A percentile compares a stretch with the other conserved stretches of the same genome.
These are phyloP conservation scores for Pseudocohnilembus persalinus DNA, from an alignment of 169 alveolate genomes.

Conservation along the genomic window DNA sequence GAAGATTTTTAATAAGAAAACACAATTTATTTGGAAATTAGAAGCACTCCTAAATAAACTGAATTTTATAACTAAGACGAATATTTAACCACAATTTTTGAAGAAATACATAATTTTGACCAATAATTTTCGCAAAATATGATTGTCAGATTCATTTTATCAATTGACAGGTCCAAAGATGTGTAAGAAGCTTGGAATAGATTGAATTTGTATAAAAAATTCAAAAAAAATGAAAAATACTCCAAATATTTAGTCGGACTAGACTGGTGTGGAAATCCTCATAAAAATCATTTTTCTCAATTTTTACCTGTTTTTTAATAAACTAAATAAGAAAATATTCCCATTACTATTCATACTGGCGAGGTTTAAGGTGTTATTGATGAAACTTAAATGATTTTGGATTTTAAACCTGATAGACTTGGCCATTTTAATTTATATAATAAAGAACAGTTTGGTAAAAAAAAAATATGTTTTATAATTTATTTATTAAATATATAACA, in stretches of 20 bases:
- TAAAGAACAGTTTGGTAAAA: slow-evolving; percentile 6
- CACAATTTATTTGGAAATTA: slow-evolving; percentile 63
- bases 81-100: slow-evolving; percentile 53
- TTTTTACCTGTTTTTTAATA: slow-evolving; percentile 29
- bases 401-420: slow-evolving; percentile 68
- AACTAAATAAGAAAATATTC: slow-evolving; percentile 49
- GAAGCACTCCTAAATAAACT: slow-evolving; percentile 73
- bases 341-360: slow-evolving; percentile 56
- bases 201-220: slow-evolving; percentile 46
- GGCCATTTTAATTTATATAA: slow-evolving; percentile 65
- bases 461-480: neutral
- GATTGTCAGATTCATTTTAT: slow-evolving; percentile 51
- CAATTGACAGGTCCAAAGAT: slow-evolving; percentile 55
- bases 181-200: slow-evolving; percentile 48
- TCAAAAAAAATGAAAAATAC: neutral
- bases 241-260: slow-evolving; percentile 57
- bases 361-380: slow-evolving; percentile 33
- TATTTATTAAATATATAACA: too few relatives aligned
- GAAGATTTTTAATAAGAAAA: slow-evolving; percentile 66
- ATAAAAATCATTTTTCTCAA: slow-evolving; percentile 31
- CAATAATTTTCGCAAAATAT: slow-evolving; percentile 24
- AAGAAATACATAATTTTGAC: slow-evolving; percentile 40
- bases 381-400: slow-evolving; percentile 55
- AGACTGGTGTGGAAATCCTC: slow-evolving; percentile 77
- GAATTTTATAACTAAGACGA: slow-evolving; percentile 50